A percentile compares a stretch with the other conserved stretches of the same genome.
phyloP scores from a whole-genome alignment of 78 protist genomes.

The Anaeramoeba flamelloides region DNA sequence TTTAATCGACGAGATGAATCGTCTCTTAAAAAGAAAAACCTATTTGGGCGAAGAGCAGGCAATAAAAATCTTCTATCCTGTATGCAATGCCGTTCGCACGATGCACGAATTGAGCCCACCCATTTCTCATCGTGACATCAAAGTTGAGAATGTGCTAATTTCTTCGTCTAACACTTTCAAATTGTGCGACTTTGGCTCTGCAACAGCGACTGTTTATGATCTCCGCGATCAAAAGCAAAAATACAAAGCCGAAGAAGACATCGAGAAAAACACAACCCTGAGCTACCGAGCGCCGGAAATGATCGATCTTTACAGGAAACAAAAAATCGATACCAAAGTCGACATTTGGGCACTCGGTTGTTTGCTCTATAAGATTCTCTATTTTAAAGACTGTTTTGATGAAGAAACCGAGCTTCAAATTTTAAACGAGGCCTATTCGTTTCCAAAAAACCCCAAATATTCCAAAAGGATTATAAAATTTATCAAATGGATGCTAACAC shows the following conservation, averaged over 20 bases:
- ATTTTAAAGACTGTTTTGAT: constrained; percentile 17
- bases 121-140: constrained; percentile 36
- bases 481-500: too few relatives aligned
- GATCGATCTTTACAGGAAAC: constrained; percentile 50
- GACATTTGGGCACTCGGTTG: constrained; percentile 48
- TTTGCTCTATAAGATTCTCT: constrained; percentile 12
- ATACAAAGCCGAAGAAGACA: constrained; percentile 39
- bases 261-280: constrained; percentile 35
- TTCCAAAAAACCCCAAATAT: too few relatives aligned
- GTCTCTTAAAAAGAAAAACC: too few relatives aligned
- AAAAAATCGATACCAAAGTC: constrained; percentile 34
- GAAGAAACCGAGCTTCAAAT: constrained; percentile 28
- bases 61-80: too few relatives aligned
- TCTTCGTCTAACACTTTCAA: constrained; percentile 13
- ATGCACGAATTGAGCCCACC: constrained; percentile 15
- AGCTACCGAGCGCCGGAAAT: constrained; percentile 55
- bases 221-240: too few relatives aligned
- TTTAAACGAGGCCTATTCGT: constrained; percentile 5
- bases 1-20: too few relatives aligned
- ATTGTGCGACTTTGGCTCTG: constrained; percentile 43
- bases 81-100: constrained; percentile 9
- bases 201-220: constrained; percentile 9
- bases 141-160: constrained; percentile 38
- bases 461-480: too few relatives aligned
- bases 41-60: too few relatives aligned